phyloP scores from a whole-genome alignment of 2,329 filamentous ascomycete species.

The Arthrobotrys iridis region DNA sequence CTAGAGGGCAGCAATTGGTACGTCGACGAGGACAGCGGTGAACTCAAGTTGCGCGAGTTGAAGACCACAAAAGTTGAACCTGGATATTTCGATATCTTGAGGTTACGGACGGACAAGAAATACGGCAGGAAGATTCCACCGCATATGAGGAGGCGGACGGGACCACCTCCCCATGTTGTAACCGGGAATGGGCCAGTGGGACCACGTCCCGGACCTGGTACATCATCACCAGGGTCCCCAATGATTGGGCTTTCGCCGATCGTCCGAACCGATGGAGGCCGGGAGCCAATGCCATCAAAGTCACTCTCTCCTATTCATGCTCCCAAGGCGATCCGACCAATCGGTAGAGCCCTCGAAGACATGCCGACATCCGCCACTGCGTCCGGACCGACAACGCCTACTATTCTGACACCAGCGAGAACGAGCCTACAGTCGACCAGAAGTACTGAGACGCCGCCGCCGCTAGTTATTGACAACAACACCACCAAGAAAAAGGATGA shows the following conservation, averaged over 20 bases:
- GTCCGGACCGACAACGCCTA: slow-evolving; percentile 56
- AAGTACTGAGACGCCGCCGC: slow-evolving; percentile 47
- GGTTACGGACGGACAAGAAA: slow-evolving; percentile 96
- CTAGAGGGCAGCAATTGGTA: slow-evolving; percentile 87
- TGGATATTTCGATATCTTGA: slow-evolving; percentile 89
- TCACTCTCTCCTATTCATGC: slow-evolving; percentile 50
- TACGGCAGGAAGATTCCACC: slow-evolving; percentile 70
- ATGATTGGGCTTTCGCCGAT: slow-evolving; percentile 53
- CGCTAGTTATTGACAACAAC: slow-evolving; percentile 54
- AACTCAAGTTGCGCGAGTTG: slow-evolving; percentile 93
- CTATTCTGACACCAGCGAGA: slow-evolving; percentile 62
- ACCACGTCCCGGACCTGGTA: slow-evolving; percentile 49
- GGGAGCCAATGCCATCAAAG: slow-evolving; percentile 49
- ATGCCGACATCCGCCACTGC: slow-evolving; percentile 54
- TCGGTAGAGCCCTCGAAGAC: slow-evolving; percentile 47
- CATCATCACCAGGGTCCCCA: slow-evolving; percentile 42
- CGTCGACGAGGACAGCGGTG: slow-evolving; percentile 89
- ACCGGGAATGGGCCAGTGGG: slow-evolving; percentile 49
- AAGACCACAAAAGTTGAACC: slow-evolving; percentile 89
- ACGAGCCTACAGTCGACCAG: slow-evolving; percentile 61
- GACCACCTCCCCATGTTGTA: slow-evolving; percentile 56
- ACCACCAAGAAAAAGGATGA: slow-evolving; percentile 56
- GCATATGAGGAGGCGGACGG: slow-evolving; percentile 65
- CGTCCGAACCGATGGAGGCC: slow-evolving; percentile 23
- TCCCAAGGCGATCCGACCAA: slow-evolving; percentile 43